These are phyloP conservation scores for Aspergillus sp. DNA, from an alignment of 2,329 filamentous ascomycete species.

Conservation along the genomic window DNA sequence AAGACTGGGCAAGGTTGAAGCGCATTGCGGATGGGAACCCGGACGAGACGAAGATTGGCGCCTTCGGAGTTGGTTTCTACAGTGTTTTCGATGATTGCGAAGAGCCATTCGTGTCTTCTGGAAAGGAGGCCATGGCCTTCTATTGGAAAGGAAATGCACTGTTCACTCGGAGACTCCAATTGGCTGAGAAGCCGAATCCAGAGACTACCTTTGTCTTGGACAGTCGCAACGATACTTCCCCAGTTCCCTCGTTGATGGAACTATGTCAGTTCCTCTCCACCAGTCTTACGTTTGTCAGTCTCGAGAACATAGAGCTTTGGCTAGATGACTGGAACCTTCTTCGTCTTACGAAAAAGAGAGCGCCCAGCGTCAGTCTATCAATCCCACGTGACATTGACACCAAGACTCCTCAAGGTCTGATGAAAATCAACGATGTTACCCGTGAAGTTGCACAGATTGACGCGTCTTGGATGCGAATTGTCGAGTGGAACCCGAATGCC, in stretches of 20 bases:
- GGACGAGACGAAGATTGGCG: constrained; percentile 97
- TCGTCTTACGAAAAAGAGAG: constrained; percentile 72
- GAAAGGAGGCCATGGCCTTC: constrained; percentile 89
- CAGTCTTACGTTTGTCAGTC: constrained; percentile 87
- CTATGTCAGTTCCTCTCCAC: constrained; percentile 89
- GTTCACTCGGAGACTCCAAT: constrained; percentile 76
- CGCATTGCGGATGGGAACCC: constrained; percentile 98
- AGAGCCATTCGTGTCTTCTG: constrained; percentile 92
- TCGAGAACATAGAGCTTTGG: constrained; percentile 81
- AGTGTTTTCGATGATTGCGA: constrained; percentile 98
- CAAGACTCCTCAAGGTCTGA: constrained; percentile 75
- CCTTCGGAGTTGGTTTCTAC: constrained; percentile 97
- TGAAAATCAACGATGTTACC: constrained; percentile 75
- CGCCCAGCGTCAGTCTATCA: constrained; percentile 62
- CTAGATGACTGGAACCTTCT: constrained; percentile 81
- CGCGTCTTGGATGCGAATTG: constrained; percentile 76
- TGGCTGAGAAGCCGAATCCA: constrained; percentile 56
- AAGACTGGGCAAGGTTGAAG: constrained; percentile 89
- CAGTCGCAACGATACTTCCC: constrained; percentile 80
- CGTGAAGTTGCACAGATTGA: constrained; percentile 87
- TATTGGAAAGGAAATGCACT: constrained; percentile 99
- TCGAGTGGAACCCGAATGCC: constrained; percentile 68
- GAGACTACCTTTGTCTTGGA: constrained; percentile 92
- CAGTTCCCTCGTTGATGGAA: constrained; percentile 75
- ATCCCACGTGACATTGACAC: constrained; percentile 74